Evolutionary conservation across 371 early-diverging fungal genomes (phyloP), one percentile per base, ranked within the genome.

Genomic region (Mortierella sp.): DNA sequence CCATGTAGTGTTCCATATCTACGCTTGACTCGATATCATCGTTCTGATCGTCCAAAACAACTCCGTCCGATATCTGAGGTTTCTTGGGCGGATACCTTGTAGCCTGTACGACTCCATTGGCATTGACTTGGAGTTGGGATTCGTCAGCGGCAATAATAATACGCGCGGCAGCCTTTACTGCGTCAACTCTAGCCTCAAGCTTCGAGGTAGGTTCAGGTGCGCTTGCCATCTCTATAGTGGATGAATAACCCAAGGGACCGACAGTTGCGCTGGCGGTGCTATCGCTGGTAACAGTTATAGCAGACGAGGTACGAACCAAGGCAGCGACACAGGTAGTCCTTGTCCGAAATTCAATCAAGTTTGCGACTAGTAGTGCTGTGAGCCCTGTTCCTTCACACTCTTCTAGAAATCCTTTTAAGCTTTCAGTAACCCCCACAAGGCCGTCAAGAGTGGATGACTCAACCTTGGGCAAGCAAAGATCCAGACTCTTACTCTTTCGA

Each of bases 271-370:
- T 4, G 40, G 41, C 10, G 11, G 33, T 52, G 16, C 16, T 41
- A 6, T 48, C 0, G 28, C 19, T 52, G n/a, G 15, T 38, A 43
- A 53, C 13, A 11, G 33, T 36, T 48, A 32, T 40, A 19, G 41
- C 45, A 21, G 65, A 67, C 1, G 53, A 9, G 8, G 72, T 69
- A 16, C 58, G 40, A 47, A 55, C 55, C 3, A 58, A 4, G 36
- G 52, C 66, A 7, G 40, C 50, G 21, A 64, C 64, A 22, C 62
- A 67, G 28, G 50, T 66, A 4, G 73, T 66, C 57, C 63, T 62
- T 33, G 70, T 64, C 79, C 79, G 64, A 24, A 78, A 73, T 61
- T 69, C 65, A 22, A 63, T 52, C 66, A 78, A 32, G 40, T 70
- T 70, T 19, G 58, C 69, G 21, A 78, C 70, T 1, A 69, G 61